These are phyloP conservation scores for Globisporangium rhizosaccharum DNA, from an alignment of 352 stramenopile species.

Conservation along the genomic window DNA sequence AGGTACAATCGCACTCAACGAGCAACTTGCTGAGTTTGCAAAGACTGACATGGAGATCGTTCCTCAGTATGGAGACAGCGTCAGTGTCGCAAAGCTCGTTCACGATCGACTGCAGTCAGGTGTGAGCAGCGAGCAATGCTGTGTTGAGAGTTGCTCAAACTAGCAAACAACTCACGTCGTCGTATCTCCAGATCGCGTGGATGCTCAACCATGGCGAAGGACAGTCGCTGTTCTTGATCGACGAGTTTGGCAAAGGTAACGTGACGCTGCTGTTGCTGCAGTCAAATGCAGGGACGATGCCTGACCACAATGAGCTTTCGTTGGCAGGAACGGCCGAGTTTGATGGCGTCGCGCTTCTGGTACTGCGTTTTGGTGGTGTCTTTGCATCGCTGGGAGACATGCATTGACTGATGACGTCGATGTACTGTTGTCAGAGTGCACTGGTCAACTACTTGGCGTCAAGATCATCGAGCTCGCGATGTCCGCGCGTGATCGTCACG, in stretches of 20 bases:
- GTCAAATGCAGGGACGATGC: not conserved
- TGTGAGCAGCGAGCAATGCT: conserved; percentile 10
- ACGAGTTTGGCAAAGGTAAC: conserved; percentile 85
- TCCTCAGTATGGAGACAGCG: conserved; percentile 62
- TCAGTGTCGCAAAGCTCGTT: conserved; percentile 80
- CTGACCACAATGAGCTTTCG: not conserved
- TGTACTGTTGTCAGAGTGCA: conserved; percentile 29
- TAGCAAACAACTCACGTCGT: not conserved
- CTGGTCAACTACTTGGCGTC: conserved; percentile 57
- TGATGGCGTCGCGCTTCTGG: conserved; percentile 72
- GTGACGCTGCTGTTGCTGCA: conserved; percentile 1
- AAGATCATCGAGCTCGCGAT: conserved; percentile 16
- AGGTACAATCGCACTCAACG: conserved; percentile 27
- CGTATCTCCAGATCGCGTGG: conserved; percentile 50
- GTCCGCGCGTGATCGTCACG: conserved; percentile 65
- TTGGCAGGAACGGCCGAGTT: conserved; percentile 57
- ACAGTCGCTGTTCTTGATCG: conserved; percentile 70
- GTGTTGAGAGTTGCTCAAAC: not conserved
- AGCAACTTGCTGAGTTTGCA: not conserved
- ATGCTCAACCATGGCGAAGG: conserved; percentile 74
- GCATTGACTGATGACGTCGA: not conserved
- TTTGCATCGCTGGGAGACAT: not conserved
- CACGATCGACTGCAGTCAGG: conserved; percentile 86
- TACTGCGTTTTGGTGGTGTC: conserved; percentile 18
- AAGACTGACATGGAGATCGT: not conserved